These are phyloP conservation scores for Endocalyx cinctus DNA, from an alignment of 2,329 filamentous ascomycete species.

Conservation along the genomic window DNA sequence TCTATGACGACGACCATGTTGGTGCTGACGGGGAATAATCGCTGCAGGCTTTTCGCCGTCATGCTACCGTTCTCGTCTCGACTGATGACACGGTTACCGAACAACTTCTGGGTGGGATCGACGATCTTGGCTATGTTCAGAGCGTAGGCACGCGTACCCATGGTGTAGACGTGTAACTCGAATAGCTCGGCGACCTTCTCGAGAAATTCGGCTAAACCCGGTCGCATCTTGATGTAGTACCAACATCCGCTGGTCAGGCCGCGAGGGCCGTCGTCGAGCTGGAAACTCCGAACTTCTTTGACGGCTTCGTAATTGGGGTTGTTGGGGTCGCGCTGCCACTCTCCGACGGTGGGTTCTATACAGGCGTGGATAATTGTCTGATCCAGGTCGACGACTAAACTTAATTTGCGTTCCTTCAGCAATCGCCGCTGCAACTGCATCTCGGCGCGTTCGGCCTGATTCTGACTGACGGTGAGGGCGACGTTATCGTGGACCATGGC, in stretches of 20 bases:
- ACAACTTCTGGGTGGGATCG: constrained; percentile 82
- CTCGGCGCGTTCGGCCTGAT: constrained; percentile 76
- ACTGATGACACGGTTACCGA: constrained; percentile 92
- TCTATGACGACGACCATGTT: constrained; percentile 99
- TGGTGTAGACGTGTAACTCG: constrained; percentile 97
- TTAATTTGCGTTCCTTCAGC: constrained; percentile 76
- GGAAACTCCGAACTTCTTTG: constrained; percentile 82
- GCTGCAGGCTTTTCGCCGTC: constrained; percentile 81
- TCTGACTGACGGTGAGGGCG: constrained; percentile 75
- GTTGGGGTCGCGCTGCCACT: constrained; percentile 84
- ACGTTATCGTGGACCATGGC: constrained; percentile 94
- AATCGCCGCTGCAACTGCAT: constrained; percentile 81
- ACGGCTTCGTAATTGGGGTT: constrained; percentile 91
- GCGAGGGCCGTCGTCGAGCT: constrained; percentile 80
- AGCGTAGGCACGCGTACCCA: constrained; percentile 97
- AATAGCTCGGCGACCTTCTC: constrained; percentile 54
- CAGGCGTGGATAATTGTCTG: constrained; percentile 98
- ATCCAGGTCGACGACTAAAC: constrained; percentile 92
- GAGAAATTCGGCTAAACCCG: constrained; percentile 77
- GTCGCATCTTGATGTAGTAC: constrained; percentile 98
- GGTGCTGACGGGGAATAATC: constrained; percentile 92
- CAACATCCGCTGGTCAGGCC: constrained; percentile 69
- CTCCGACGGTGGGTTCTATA: constrained; percentile 90
- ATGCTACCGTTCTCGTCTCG: constrained; percentile 95
- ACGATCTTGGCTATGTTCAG: constrained; percentile 88